Base-by-base conservation (phyloP, 345 rosid species). In the Camelina hispida region DNA sequence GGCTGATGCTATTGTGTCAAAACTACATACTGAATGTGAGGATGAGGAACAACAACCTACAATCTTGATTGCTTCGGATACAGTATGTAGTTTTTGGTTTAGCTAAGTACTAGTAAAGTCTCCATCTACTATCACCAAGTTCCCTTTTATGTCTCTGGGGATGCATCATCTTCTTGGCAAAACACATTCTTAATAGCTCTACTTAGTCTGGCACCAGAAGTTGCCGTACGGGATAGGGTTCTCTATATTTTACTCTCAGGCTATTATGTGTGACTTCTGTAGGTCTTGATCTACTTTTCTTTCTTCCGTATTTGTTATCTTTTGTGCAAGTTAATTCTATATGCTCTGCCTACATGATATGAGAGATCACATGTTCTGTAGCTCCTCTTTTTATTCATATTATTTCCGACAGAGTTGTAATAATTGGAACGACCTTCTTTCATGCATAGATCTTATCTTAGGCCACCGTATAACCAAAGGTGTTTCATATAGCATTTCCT, bases 1-100 rank as follows among this genome's bases (percentile, higher is more conserved):
- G 95, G 90, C 96, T 68, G 85, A 87, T 81, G 88, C 91, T n/a
- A 87, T 86, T 6, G 34, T 79, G 44, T 83, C 80, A 5, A 85
- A 85, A 78, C 81, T 84, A 58, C 87, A 22, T 58, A 34, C 17
- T 6, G 67, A 68, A 66, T 56, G 59, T 68, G 82, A 66, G 60
- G 84, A 51, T 59, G 83, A 77, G 72, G 84, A 62, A 10, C 79
- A 62, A 13, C 79, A 81, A 71, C 62, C 73, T 4, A 84, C 69
- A 11, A 20, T 90, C 66, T 81, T 92, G 85, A 71, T 88, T 73
- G 79, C 96, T 25, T 87, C 94, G 2, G 96, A 90, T 62, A 88
- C 94, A 32, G 94, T 90, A 88, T 86, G 93, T 80, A 47, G 81
- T 66, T 78, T 22, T 71, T 18, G 50, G 64, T 77, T 17, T 22